Percentiles rank a stretch among this genome's conserved stretches.
Evolutionary conservation across 345 rosid species (phyloP).

Genomic region (Aquilaria malaccensis): DNA sequence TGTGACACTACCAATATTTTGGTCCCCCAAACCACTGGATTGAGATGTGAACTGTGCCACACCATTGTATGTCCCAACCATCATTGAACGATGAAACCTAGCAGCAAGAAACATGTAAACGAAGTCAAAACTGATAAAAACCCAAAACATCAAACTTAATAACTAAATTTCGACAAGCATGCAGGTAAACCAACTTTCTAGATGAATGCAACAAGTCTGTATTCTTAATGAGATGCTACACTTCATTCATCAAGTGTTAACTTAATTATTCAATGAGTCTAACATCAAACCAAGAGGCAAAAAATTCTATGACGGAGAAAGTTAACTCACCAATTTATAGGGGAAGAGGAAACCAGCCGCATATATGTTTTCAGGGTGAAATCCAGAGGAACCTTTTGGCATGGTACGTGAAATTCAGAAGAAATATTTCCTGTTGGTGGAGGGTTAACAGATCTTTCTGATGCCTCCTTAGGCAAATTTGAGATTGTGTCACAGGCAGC

Average conservation of each 20-base stretch:
- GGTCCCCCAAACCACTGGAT: slow-evolving; percentile 22
- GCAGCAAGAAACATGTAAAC: slow-evolving; percentile 18
- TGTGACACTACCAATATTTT: slow-evolving; percentile 17
- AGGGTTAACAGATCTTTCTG: slow-evolving; percentile 33
- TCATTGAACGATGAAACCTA: slow-evolving; percentile 65
- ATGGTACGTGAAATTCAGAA: slow-evolving; percentile 46
- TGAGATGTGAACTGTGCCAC: slow-evolving; percentile 30
- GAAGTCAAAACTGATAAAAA: background rate
- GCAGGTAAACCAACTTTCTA: too few species aligned
- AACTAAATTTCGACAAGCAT: too few species aligned
- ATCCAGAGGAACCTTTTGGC: slow-evolving; percentile 72
- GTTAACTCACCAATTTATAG: slow-evolving; percentile 59
- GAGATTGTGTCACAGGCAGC: slow-evolving; percentile 39
- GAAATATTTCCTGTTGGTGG: slow-evolving; percentile 29
- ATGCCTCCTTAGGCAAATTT: slow-evolving; percentile 25
- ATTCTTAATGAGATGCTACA: too few species aligned
- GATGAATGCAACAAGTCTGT: too few species aligned
- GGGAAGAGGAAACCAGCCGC: slow-evolving; percentile 50
- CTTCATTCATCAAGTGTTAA: too few species aligned
- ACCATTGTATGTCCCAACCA: slow-evolving; percentile 39
- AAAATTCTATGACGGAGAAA: background rate
- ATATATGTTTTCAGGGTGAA: slow-evolving; percentile 75
- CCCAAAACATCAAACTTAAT: background rate
- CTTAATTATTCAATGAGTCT: too few species aligned
- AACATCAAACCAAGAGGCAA: too few species aligned